Evolutionary conservation across 73 alveolate genomes (phyloP).

Genomic region (Paramecium sexaurelia): DNA sequence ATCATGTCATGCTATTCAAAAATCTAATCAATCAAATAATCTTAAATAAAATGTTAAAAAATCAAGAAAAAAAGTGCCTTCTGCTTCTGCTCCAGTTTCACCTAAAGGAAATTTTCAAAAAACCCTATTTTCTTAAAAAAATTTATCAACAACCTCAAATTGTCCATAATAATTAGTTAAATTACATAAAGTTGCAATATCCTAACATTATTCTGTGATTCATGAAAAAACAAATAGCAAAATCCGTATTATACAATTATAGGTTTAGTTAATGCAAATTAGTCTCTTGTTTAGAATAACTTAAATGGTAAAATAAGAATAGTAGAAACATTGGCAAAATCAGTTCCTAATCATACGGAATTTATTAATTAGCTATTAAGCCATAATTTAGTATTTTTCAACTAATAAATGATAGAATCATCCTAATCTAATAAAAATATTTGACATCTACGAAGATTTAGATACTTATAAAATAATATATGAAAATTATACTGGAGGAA

Average conservation of each 20-base stretch:
- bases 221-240: background rate
- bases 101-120: background rate
- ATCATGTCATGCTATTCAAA: background rate
- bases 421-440: background rate
- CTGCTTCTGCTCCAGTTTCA: background rate
- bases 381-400: background rate
- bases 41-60: background rate
- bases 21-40: background rate
- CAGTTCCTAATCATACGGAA: background rate
- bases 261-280: background rate
- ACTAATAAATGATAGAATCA: background rate
- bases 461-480: background rate
- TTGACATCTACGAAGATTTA: background rate
- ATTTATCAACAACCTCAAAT: background rate
- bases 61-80: background rate
- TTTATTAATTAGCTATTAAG: background rate
- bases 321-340: background rate
- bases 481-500: conserved; percentile 8
- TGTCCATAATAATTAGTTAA: conserved; percentile 2
- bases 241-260: background rate
- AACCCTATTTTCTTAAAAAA: background rate
- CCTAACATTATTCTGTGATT: background rate
- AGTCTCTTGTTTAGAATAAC: background rate
- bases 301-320: background rate
- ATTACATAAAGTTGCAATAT: background rate